phyloP scores from a whole-genome alignment of 2,329 filamentous ascomycete genomes.

The Penicillium italicum region DNA sequence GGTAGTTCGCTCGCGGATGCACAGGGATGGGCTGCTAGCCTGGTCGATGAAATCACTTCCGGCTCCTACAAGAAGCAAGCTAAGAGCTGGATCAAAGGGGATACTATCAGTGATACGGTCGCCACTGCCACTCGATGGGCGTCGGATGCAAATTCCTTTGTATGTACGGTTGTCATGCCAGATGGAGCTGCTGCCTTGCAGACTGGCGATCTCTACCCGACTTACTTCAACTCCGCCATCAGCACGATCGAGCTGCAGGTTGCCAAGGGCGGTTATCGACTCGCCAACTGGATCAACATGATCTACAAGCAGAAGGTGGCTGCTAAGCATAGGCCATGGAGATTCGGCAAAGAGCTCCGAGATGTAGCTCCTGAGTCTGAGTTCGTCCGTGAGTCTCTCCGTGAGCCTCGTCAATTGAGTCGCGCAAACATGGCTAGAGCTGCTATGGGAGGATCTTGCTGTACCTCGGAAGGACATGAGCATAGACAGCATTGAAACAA shows the following conservation, averaged over 20 bases:
- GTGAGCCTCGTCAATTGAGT: conserved; percentile 11
- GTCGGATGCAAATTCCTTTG: conserved; percentile 60
- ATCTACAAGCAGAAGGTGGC: conserved; percentile 17
- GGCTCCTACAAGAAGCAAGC: conserved; percentile 49
- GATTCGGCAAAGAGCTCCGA: not conserved
- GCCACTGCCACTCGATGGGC: conserved; percentile 63
- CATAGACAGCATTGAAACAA: conserved; percentile 7
- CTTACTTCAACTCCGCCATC: conserved; percentile 54
- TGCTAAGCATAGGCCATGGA: conserved; percentile 12
- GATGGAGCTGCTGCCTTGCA: conserved; percentile 56
- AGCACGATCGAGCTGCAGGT: conserved; percentile 58
- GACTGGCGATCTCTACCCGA: conserved; percentile 60
- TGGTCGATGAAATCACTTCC: conserved; percentile 21
- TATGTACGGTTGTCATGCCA: conserved; percentile 64
- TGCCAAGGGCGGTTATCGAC: conserved; percentile 64
- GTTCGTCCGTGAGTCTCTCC: conserved; percentile 8
- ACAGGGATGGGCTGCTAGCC: conserved; percentile 20
- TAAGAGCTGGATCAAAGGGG: conserved; percentile 55
- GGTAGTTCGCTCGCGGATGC: conserved; percentile 42
- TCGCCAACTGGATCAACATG: conserved; percentile 52
- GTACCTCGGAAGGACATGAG: conserved; percentile 9
- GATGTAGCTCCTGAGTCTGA: conserved; percentile 1
- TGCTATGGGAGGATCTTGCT: conserved; percentile 22
- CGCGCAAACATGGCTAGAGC: conserved; percentile 20
- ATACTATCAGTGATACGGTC: conserved; percentile 54